phyloP scores from a whole-genome alignment of 2,329 filamentous ascomycete species.

The Alternaria hordeiaustralica region DNA sequence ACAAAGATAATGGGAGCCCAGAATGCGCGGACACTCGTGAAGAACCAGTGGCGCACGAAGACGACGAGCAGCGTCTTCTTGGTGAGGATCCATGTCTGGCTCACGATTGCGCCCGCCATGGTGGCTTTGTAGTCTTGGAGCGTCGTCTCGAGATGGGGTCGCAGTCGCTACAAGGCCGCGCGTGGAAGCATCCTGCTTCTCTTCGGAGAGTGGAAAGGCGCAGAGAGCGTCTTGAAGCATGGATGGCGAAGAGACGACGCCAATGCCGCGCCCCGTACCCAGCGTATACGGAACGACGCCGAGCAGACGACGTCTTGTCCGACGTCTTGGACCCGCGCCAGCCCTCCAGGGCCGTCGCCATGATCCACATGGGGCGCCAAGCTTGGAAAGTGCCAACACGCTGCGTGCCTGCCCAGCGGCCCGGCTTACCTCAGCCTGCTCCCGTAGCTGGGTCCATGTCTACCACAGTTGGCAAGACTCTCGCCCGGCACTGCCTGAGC shows the following conservation, averaged over 20 bases:
- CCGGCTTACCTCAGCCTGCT: constrained; percentile 6
- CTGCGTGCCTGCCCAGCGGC: constrained; percentile 1
- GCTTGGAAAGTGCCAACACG: background rate
- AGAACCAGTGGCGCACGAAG: constrained; percentile 60
- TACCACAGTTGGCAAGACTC: no score
- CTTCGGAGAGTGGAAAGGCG: background rate
- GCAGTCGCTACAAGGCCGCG: background rate
- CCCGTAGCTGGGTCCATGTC: background rate
- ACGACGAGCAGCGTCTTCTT: constrained; percentile 65
- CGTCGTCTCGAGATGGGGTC: background rate
- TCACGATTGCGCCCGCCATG: constrained; percentile 47
- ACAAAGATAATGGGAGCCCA: constrained; percentile 62
- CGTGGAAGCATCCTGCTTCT: constrained; percentile 9
- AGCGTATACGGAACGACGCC: constrained; percentile 12
- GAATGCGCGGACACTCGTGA: constrained; percentile 63
- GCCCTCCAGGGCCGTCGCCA: constrained; percentile 16
- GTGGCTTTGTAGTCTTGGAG: constrained; percentile 2
- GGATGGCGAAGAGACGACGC: constrained; percentile 7
- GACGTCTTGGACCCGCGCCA: constrained; percentile 16
- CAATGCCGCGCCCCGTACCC: constrained; percentile 12
- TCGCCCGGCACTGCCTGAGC: no score
- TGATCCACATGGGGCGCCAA: constrained; percentile 12
- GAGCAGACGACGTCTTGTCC: constrained; percentile 21
- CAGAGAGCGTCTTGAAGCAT: constrained; percentile 1
- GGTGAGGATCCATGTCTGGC: constrained; percentile 63